Base-by-base conservation (phyloP, 805 yeast genomes). In the Spathaspora gorwiae region DNA sequence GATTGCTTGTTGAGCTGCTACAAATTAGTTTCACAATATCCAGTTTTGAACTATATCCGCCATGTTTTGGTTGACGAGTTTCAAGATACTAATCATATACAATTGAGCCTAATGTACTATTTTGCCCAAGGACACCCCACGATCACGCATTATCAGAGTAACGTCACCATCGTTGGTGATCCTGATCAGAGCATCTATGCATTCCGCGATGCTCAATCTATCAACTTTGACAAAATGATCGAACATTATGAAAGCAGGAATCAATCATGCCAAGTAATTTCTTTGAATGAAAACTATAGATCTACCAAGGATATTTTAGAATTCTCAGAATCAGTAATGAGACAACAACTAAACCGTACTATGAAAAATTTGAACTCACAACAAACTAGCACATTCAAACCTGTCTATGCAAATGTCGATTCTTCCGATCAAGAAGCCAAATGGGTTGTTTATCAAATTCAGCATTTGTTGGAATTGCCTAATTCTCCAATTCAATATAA, bases 111-210 rank as follows among this genome's bases (percentile, higher is more conserved):
- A 39, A 76, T 88, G 71, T 75, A 75, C 49, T 65, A 69, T 40
- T 68, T 71, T 54, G 70, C 74, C 2, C 46, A 47, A 35, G 69
- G 69, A 8, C 57, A 61, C 46, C 68, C 75, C 35, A 55, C 62
- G 3, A 60, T 64, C 14, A 27, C 49, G 6, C 27, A 37, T 6
- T 36, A 57, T 14, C 72, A 70, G 33, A 60, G 80, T 48, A 83
- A 83, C 47, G 75, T 92, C 7, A 87, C 97, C 0, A 83, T 90
- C 1, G 97, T 92, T 2, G 99, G 99, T 1, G 99, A 92, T 59
- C 96, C 97, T 0, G 97, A 94, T 62, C 99, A 92, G 63, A 84
- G 95, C 57, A 92, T 92, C 19, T 92, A 94, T 61, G 89, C 84
- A 0, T 92, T 92, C 54, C 70, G 98, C 48, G 81, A 84, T 55